These are phyloP conservation scores for Klebsormidium nitens DNA, from an alignment of 139 green algal genomes.

Conservation along the genomic window DNA sequence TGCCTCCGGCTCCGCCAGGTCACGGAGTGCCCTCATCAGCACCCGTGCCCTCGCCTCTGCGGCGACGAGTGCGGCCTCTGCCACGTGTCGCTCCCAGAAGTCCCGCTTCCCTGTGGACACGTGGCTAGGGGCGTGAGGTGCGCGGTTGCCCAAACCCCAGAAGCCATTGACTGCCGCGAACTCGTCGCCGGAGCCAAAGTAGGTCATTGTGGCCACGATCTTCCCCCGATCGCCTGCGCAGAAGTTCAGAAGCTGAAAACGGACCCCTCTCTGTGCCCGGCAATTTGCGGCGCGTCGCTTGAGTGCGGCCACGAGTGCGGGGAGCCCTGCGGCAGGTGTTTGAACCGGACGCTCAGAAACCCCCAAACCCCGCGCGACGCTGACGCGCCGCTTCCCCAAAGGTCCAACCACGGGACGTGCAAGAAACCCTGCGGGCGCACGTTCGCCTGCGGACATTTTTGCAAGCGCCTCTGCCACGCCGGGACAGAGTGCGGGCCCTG, in stretches of 20 bases:
- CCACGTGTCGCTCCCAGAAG: background rate
- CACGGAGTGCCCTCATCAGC: slow-evolving; percentile 6
- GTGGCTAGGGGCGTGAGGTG: background rate
- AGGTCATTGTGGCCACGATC: background rate
- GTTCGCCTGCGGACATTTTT: slow-evolving; percentile 2
- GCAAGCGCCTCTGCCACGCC: background rate
- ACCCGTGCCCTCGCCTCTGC: slow-evolving; percentile 22
- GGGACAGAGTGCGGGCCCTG: background rate
- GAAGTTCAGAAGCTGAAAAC: too few relatives aligned
- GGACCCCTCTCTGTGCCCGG: background rate
- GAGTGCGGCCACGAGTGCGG: background rate
- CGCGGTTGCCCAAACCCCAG: background rate
- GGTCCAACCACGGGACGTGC: background rate
- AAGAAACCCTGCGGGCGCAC: background rate
- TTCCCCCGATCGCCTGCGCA: background rate
- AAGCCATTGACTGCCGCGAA: background rate
- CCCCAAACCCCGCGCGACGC: background rate
- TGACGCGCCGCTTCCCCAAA: background rate
- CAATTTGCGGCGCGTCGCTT: background rate
- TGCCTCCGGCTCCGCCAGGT: slow-evolving; percentile 21
- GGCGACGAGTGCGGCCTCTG: slow-evolving; percentile 17
- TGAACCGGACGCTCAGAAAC: background rate
- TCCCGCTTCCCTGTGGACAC: slow-evolving; percentile 31
- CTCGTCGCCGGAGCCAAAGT: background rate
- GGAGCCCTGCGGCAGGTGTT: background rate